Percentiles rank a stretch among this genome's conserved stretches.
Evolutionary conservation across 1,284 basidiomycete genomes (phyloP).

Genomic region (Tylopilus orsonianus): DNA sequence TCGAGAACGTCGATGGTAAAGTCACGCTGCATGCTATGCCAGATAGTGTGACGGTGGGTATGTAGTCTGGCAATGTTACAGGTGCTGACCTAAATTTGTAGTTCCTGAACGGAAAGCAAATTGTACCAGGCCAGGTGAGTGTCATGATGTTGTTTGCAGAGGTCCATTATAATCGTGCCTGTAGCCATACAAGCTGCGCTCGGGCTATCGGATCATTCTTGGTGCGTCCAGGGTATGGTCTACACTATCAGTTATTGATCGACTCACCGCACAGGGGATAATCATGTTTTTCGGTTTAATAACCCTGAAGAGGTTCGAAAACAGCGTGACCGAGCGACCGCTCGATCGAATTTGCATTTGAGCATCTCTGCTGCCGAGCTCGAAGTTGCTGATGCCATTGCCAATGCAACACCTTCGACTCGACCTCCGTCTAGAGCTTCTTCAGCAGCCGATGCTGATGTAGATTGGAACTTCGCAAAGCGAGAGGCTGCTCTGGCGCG

Average conservation of each 20-base stretch:
- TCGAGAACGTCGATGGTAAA: constrained; percentile 84
- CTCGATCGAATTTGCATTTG: constrained; percentile 65
- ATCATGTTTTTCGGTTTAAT: constrained; percentile 98
- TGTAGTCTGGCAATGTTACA: constrained; percentile 1
- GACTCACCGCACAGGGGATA: constrained; percentile 63
- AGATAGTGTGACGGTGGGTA: constrained; percentile 80
- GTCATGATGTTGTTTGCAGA: constrained; percentile 14
- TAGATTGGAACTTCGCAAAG: constrained; percentile 93
- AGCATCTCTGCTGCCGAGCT: constrained; percentile 65
- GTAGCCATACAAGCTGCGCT: constrained; percentile 79
- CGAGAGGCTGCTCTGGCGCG: constrained; percentile 86
- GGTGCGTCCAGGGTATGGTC: constrained; percentile 45
- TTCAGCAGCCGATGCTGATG: constrained; percentile 68
- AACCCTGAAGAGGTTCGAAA: constrained; percentile 94
- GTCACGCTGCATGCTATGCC: constrained; percentile 80
- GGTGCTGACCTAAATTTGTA: constrained; percentile 31
- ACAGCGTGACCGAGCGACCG: constrained; percentile 75
- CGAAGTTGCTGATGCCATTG: constrained; percentile 45
- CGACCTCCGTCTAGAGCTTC: constrained; percentile 77
- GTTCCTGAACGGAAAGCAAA: constrained; percentile 92
- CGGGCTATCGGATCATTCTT: constrained; percentile 94
- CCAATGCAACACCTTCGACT: constrained; percentile 43
- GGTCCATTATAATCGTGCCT: constrained; percentile 24
- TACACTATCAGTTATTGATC: constrained; percentile 7
- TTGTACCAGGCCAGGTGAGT: constrained; percentile 69